Conservation (phyloP, 331 rosid species). For the Pyracantha coccinea region DNA sequence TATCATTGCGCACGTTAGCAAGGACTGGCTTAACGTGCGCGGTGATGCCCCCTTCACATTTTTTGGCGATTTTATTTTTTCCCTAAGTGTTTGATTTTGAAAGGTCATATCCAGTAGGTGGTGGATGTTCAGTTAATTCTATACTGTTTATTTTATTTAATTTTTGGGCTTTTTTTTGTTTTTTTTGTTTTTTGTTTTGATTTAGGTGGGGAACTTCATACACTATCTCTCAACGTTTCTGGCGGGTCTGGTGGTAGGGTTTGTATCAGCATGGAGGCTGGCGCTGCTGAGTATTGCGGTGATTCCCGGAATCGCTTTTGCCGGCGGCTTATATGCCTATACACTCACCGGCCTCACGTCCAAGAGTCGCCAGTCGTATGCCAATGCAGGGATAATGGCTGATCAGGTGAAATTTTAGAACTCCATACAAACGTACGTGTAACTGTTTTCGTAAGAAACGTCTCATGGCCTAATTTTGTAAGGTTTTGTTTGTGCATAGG, state of each 20-base stretch:
- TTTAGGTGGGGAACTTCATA: conserved; percentile 92
- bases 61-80: not conserved
- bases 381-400: conserved; percentile 91
- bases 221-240: conserved; percentile 92
- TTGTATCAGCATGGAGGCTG: conserved; percentile 93
- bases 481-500: conserved; percentile 31
- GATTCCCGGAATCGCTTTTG: conserved; percentile 96
- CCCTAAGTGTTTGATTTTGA: not conserved
- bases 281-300: conserved; percentile 95
- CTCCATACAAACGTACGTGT: not conserved
- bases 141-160: not conserved
- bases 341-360: conserved; percentile 96
- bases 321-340: conserved; percentile 98
- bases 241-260: conserved; percentile 96
- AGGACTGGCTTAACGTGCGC: conserved; percentile 28
- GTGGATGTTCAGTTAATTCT: not conserved
- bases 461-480: not conserved
- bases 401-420: conserved; percentile 58
- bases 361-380: conserved; percentile 89
- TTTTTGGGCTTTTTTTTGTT: not conserved
- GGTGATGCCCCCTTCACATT: not conserved
- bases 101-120: not conserved
- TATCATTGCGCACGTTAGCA: conserved; percentile 42
- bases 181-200: not conserved
- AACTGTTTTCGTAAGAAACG: no score